Evolutionary conservation across 768 basidiomycete genomes (phyloP).

Genomic region (Amyloporia xantha): DNA sequence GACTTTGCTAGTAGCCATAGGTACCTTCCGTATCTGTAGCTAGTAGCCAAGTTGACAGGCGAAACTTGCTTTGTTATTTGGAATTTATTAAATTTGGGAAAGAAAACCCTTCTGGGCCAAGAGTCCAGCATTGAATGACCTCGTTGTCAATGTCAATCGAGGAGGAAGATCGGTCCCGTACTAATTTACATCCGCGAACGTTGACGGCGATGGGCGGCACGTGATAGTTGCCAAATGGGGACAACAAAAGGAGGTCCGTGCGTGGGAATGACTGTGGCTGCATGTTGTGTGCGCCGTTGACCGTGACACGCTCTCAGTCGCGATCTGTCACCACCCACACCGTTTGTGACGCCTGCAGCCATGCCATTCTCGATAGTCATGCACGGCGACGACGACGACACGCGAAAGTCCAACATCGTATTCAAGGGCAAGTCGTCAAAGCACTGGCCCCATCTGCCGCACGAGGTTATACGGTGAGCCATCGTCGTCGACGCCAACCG

Average conservation of each 20-base stretch:
- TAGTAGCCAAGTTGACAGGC: too few relatives aligned
- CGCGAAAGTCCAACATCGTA: conserved; percentile 6
- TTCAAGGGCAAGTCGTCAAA: conserved; percentile 55
- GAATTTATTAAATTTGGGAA: too few relatives aligned
- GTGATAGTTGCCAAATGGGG: too few relatives aligned
- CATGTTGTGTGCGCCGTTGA: conserved; percentile 11
- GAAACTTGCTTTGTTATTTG: too few relatives aligned
- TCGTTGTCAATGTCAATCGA: too few relatives aligned
- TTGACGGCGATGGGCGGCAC: too few relatives aligned
- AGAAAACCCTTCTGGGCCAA: too few relatives aligned
- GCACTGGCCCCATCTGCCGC: conserved; percentile 57
- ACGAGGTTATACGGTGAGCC: conserved; percentile 54
- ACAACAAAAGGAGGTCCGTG: conserved; percentile 25
- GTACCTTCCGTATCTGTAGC: too few relatives aligned
- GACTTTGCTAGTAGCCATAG: too few relatives aligned
- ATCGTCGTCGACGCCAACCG: conserved; percentile 14
- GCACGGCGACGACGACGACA: conserved; percentile 12
- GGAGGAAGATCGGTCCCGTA: too few relatives aligned
- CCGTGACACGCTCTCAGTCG: conserved; percentile 21
- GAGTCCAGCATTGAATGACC: too few relatives aligned
- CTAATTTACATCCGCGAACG: too few relatives aligned
- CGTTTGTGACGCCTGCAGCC: conserved; percentile 19
- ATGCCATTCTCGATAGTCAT: conserved; percentile 16
- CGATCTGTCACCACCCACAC: conserved; percentile 24
- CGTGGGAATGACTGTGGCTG: conserved; percentile 17